Percentiles rank a stretch among this genome's conserved stretches.
Conservation (phyloP, 1,284 basidiomycete genomes). For the Trichosporon asahii region DNA sequence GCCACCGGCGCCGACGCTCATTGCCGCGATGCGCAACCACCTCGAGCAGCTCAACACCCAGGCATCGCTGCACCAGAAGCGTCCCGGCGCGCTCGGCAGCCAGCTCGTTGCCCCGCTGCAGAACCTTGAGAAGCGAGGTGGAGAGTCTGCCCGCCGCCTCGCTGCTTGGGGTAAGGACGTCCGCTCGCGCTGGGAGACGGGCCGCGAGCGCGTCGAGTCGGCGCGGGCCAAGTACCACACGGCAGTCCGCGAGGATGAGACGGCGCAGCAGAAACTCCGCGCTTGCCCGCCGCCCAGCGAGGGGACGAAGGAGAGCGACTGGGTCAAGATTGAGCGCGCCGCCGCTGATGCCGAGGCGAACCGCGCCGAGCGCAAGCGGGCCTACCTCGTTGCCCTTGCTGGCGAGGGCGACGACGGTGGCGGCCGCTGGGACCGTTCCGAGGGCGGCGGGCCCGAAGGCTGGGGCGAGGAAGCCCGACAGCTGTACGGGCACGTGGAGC, state of each 20-base stretch:
- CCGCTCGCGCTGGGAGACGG: slow-evolving; percentile 22
- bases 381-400: slow-evolving; percentile 24
- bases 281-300: slow-evolving; percentile 14
- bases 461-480: slow-evolving; percentile 29
- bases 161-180: slow-evolving; percentile 25
- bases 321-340: slow-evolving; percentile 20
- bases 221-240: slow-evolving; percentile 22
- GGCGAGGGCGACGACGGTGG: slow-evolving; percentile 26
- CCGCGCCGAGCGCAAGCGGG: slow-evolving; percentile 23
- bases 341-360: slow-evolving; percentile 19
- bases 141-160: slow-evolving; percentile 19
- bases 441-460: slow-evolving; percentile 24
- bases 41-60: slow-evolving; percentile 18
- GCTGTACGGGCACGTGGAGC: slow-evolving; percentile 25
- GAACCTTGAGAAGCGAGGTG: slow-evolving; percentile 19
- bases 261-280: slow-evolving; percentile 16
- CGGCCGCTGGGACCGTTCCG: slow-evolving; percentile 17
- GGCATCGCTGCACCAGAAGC: slow-evolving; percentile 24
- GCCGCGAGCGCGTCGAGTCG: slow-evolving; percentile 23
- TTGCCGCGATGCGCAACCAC: slow-evolving; percentile 21
- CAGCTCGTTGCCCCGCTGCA: slow-evolving; percentile 24
- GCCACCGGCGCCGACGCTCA: slow-evolving; percentile 17
- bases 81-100: slow-evolving; percentile 14
- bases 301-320: slow-evolving; percentile 16
- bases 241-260: slow-evolving; percentile 17